These are phyloP conservation scores for Chlorella sp. DNA, from an alignment of 139 green algal species.

Conservation along the genomic window DNA sequence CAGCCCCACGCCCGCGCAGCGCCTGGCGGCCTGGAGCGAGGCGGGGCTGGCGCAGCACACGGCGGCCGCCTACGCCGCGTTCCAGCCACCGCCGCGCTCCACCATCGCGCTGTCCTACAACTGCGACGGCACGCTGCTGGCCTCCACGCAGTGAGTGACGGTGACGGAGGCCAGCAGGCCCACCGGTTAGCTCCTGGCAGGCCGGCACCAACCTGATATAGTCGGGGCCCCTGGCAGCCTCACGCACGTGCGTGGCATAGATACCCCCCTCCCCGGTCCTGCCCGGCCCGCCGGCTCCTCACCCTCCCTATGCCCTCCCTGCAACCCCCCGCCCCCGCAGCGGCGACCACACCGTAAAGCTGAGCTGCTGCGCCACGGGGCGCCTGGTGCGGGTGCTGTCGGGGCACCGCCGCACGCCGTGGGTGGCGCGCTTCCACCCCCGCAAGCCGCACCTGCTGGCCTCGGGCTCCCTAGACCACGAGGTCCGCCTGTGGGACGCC, in stretches of 20 bases:
- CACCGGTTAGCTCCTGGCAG: too few species aligned
- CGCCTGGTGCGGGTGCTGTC: constrained; percentile 60
- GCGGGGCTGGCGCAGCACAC: constrained; percentile 26
- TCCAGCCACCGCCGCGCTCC: constrained; percentile 85
- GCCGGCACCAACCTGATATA: too few species aligned
- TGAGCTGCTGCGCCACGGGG: constrained; percentile 70
- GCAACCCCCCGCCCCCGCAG: constrained; percentile 48
- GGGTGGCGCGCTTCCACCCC: constrained; percentile 92
- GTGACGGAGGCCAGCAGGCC: not conserved
- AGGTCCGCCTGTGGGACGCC: constrained; percentile 85
- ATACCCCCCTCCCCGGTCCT: too few species aligned
- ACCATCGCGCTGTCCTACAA: constrained; percentile 90
- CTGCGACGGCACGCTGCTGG: constrained; percentile 79
- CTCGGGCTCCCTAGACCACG: constrained; percentile 85
- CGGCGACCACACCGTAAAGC: constrained; percentile 94
- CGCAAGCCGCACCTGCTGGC: constrained; percentile 71
- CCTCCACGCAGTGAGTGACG: constrained; percentile 83
- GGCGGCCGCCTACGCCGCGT: constrained; percentile 38
- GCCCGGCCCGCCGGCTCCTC: too few species aligned
- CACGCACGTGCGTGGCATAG: too few species aligned
- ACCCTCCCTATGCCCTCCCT: too few species aligned
- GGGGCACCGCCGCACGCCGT: constrained; percentile 88
- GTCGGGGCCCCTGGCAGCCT: too few species aligned
- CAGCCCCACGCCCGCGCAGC: not conserved
- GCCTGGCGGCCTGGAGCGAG: constrained; percentile 35